Evolutionary conservation across 371 early-diverging fungal genomes (phyloP).

Genomic region (Lichtheimia corymbifera): DNA sequence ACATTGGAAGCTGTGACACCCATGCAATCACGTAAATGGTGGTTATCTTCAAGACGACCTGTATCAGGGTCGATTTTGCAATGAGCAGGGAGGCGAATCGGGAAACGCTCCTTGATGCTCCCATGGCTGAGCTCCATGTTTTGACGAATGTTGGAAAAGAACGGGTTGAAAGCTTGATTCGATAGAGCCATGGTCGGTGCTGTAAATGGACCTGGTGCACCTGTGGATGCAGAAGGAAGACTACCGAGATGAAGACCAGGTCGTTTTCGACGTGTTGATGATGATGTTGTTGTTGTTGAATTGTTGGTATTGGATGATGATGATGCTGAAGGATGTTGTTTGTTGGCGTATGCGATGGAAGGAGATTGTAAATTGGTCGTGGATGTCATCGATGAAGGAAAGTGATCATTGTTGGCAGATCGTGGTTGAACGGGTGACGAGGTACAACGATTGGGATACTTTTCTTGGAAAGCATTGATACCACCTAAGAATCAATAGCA

Average conservation of each 20-base stretch:
- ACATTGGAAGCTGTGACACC: neutral
- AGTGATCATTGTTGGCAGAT: neutral
- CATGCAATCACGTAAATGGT: neutral
- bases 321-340: neutral
- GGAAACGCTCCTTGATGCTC: conserved; percentile 29
- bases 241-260: conserved; percentile 34
- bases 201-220: conserved; percentile 29
- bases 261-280: conserved; percentile 16
- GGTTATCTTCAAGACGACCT: neutral
- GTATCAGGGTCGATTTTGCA: conserved; percentile 5
- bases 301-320: neutral
- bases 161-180: conserved; percentile 40
- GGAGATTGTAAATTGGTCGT: neutral
- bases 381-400: neutral
- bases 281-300: neutral
- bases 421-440: conserved; percentile 1
- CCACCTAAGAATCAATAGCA: conserved; percentile 9
- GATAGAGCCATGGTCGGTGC: conserved; percentile 45
- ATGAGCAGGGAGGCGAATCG: conserved; percentile 20
- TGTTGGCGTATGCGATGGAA: conserved; percentile 2
- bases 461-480: conserved; percentile 5
- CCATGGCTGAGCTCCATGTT: conserved; percentile 30
- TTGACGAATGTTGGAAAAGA: conserved; percentile 40
- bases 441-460: conserved; percentile 9
- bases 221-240: conserved; percentile 18